A percentile compares a stretch with the other conserved stretches of the same genome.
phyloP scores from a whole-genome alignment of 2,329 filamentous ascomycete genomes.

The Daldinia sp. region DNA sequence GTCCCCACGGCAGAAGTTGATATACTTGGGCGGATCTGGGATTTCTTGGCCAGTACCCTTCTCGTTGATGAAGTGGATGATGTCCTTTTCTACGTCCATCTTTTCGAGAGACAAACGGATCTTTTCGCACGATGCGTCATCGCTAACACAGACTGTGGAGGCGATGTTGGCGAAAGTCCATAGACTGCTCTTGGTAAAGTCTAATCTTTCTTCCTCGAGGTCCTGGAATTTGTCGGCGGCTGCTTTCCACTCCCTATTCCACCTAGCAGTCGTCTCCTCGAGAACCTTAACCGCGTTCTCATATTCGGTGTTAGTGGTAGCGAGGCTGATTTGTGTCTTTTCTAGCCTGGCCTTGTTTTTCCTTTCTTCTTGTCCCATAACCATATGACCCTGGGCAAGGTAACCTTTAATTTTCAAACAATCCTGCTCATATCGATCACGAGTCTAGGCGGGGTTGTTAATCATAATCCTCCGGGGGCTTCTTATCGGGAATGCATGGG shows the following conservation, averaged over 20 bases:
- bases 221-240: slow-evolving; percentile 99
- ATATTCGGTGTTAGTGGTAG: slow-evolving; percentile 91
- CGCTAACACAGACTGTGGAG: slow-evolving; percentile 96
- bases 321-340: slow-evolving; percentile 97
- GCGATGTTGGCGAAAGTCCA: slow-evolving; percentile 99
- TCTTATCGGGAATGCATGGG: neutral
- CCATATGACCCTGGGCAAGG: slow-evolving; percentile 98
- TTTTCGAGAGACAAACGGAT: slow-evolving; percentile 92
- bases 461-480: neutral
- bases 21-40: slow-evolving; percentile 95
- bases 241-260: slow-evolving; percentile 98
- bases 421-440: slow-evolving; percentile 96
- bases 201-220: slow-evolving; percentile 93
- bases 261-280: slow-evolving; percentile 93
- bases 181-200: slow-evolving; percentile 96
- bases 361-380: slow-evolving; percentile 98
- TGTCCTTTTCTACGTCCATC: slow-evolving; percentile 97
- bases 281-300: slow-evolving; percentile 91
- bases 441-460: slow-evolving; percentile 65
- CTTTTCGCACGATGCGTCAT: slow-evolving; percentile 97
- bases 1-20: slow-evolving; percentile 97
- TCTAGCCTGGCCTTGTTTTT: slow-evolving; percentile 99
- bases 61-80: slow-evolving; percentile 87
- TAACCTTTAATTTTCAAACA: slow-evolving; percentile 99
- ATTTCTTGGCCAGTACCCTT: slow-evolving; percentile 96